Evolutionary conservation across 1,284 basidiomycete genomes (phyloP), one percentile per base, ranked within the genome.

Genomic region (Papiliotrema fonsecae): DNA sequence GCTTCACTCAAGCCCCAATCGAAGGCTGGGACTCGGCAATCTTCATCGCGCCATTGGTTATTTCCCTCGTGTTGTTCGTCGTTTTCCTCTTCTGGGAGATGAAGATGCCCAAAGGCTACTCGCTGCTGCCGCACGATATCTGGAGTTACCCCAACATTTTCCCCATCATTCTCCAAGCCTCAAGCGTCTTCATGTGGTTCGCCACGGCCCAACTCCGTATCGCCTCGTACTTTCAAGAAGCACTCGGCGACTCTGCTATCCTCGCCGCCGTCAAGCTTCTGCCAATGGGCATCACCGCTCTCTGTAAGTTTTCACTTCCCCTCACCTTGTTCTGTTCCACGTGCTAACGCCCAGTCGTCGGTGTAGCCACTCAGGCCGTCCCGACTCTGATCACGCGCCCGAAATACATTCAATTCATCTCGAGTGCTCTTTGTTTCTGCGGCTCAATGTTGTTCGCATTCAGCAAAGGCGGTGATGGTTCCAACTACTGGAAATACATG

Each of bases 21-120:
- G 45, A 60, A 24, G 70, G 70, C 6, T 73, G 69, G 68, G 49
- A 52, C 21, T 62, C 57, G 2, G 58, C 69, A 25, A 64, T 62
- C 55, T 73, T 73, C 52, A 67, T 71, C 44, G 70, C 68, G 0
- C 69, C 69, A 0, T 48, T 73, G 49, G 51, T 73, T 51, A 53
- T 85, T 34, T 83, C 85, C n/a, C 67, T 86, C 19, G 4, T 84
- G n/a, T 67, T 87, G 26, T 55, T 87, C 6, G 72, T 63, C 4
- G 60, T 75, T 1, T 90, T 90, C 72, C 44, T 86, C 47, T 59
- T 60, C 21, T 69, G 58, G 58, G 69, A 72, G 50, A 30, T 50
- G 16, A 51, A 52, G 28, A 51, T 68, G 42, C 65, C 67, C 11
- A 45, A 49, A 22, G 69, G 66, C 2, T 70, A 69, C 52, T 54